Evolutionary conservation across 306 rosid genomes (phyloP).

Genomic region (Corylus avellana): DNA sequence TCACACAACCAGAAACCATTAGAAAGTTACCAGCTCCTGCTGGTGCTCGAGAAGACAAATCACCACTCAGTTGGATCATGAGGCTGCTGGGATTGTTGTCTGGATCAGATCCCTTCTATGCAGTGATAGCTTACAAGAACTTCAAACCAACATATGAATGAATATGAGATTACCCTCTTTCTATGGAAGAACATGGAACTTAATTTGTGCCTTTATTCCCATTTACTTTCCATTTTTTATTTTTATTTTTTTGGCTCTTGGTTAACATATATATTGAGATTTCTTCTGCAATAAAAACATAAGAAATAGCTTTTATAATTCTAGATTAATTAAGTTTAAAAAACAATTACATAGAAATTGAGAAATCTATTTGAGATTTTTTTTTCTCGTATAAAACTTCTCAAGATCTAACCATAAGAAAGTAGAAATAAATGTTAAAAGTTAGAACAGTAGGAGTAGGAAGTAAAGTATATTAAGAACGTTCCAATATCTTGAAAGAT

Average conservation of each 20-base stretch:
- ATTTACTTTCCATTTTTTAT: background rate
- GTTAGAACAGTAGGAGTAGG: too few species aligned
- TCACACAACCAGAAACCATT: constrained; percentile 70
- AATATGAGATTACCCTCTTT: background rate
- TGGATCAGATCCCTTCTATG: constrained; percentile 73
- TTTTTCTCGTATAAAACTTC: too few species aligned
- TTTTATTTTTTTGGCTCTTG: background rate
- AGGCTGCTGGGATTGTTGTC: constrained; percentile 57
- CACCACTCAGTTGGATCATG: constrained; percentile 55
- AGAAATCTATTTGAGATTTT: too few species aligned
- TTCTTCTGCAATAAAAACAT: background rate
- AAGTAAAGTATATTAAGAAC: too few species aligned
- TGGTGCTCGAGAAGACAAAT: constrained; percentile 35
- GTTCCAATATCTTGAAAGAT: too few species aligned
- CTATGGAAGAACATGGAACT: background rate
- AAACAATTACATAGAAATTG: too few species aligned
- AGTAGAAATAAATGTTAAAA: too few species aligned
- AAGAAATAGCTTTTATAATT: too few species aligned
- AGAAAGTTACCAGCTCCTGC: constrained; percentile 45
- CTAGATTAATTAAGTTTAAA: too few species aligned
- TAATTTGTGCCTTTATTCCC: background rate
- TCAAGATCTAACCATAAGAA: too few species aligned
- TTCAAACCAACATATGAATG: constrained; percentile 56
- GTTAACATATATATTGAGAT: background rate
- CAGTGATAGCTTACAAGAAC: constrained; percentile 74